phyloP scores from a whole-genome alignment of 768 basidiomycete species.

The Holtermanniella nyarrowii region DNA sequence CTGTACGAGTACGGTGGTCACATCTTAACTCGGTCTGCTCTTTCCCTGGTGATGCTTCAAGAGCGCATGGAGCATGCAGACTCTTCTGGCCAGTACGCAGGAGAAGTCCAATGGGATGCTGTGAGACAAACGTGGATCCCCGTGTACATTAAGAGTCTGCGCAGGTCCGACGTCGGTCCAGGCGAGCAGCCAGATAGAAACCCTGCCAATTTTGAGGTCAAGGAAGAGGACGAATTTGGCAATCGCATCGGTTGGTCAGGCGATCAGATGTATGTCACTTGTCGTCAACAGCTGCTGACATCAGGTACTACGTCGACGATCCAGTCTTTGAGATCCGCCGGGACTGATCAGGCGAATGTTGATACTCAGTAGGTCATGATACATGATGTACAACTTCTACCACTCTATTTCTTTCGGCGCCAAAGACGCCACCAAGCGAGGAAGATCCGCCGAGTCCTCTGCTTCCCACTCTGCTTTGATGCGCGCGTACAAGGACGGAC shows the following conservation, averaged over 20 bases:
- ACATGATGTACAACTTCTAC: neutral
- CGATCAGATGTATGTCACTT: slow-evolving; percentile 21
- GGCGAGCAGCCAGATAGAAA: slow-evolving; percentile 26
- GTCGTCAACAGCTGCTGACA: neutral
- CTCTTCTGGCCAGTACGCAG: slow-evolving; percentile 24
- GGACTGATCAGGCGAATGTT: neutral
- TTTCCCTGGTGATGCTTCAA: slow-evolving; percentile 22
- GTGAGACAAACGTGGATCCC: slow-evolving; percentile 30
- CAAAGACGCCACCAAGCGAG: slow-evolving; percentile 7
- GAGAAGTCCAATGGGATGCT: slow-evolving; percentile 30
- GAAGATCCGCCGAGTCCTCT: slow-evolving; percentile 31
- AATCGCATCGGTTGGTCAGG: slow-evolving; percentile 29
- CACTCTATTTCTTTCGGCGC: neutral
- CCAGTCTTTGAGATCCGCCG: slow-evolving; percentile 12
- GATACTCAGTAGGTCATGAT: neutral
- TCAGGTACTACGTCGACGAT: slow-evolving; percentile 18
- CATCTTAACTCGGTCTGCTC: slow-evolving; percentile 22
- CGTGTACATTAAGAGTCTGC: slow-evolving; percentile 22
- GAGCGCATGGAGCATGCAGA: slow-evolving; percentile 20
- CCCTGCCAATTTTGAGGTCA: slow-evolving; percentile 19
- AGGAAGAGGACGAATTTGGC: slow-evolving; percentile 25
- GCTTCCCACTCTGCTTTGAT: slow-evolving; percentile 46
- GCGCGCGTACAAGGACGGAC: slow-evolving; percentile 68
- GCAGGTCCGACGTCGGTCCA: slow-evolving; percentile 16
- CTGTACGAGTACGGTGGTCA: slow-evolving; percentile 31